Conservation (phyloP, 805 yeast genomes). For the Pichia nakasei region DNA sequence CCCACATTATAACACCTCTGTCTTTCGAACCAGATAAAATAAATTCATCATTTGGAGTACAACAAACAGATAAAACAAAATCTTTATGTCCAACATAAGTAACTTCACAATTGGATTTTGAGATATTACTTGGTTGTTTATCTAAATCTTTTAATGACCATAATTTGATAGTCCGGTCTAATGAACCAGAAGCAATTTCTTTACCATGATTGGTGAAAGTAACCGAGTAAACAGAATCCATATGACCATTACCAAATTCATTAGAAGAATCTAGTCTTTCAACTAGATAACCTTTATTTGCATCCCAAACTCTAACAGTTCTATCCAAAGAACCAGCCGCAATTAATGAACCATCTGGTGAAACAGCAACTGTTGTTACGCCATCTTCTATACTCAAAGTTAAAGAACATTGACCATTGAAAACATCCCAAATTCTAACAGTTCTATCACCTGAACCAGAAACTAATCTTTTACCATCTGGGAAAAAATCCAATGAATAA, state of each 20-base stretch:
- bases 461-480: conserved; percentile 86
- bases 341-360: conserved; percentile 87
- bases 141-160: conserved; percentile 75
- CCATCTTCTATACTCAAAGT: conserved; percentile 94
- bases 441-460: conserved; percentile 96
- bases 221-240: conserved; percentile 91
- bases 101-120: conserved; percentile 64
- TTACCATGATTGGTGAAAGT: conserved; percentile 87
- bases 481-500: conserved; percentile 89
- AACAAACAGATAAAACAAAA: conserved; percentile 87
- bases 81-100: conserved; percentile 95
- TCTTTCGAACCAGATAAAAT: conserved; percentile 93
- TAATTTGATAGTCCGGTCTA: conserved; percentile 90
- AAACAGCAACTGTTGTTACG: conserved; percentile 94
- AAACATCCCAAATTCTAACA: conserved; percentile 92
- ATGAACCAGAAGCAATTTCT: conserved; percentile 88
- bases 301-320: conserved; percentile 95
- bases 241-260: conserved; percentile 86
- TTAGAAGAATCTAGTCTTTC: conserved; percentile 88
- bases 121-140: conserved; percentile 34
- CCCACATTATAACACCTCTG: conserved; percentile 97
- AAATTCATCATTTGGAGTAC: conserved; percentile 88
- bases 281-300: conserved; percentile 81
- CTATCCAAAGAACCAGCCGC: conserved; percentile 96
- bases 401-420: conserved; percentile 79